Conservation (phyloP, 2,329 filamentous ascomycete genomes). For the Parasarocladium wereldwijsianum region DNA sequence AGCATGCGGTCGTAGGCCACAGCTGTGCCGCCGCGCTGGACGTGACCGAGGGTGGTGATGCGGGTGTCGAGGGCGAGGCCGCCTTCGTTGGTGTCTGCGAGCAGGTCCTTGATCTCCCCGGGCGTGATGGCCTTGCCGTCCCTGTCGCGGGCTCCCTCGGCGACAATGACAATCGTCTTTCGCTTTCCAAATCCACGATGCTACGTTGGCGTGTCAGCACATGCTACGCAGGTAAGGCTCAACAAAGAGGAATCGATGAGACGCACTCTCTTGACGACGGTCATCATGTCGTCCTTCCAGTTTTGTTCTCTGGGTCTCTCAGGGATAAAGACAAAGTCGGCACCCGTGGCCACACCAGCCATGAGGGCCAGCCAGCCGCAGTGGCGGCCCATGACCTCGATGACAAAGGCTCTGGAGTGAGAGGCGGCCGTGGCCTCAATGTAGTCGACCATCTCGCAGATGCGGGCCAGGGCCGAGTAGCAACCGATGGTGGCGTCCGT, state of each 20-base stretch:
- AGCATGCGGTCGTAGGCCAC: constrained; percentile 93
- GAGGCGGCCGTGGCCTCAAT: constrained; percentile 92
- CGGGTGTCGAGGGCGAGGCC: constrained; percentile 77
- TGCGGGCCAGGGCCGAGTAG: constrained; percentile 83
- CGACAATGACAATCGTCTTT: constrained; percentile 95
- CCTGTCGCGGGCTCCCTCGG: constrained; percentile 81
- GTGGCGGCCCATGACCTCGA: constrained; percentile 97
- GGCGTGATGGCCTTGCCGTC: constrained; percentile 74
- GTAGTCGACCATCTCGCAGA: constrained; percentile 92
- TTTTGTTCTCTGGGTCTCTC: constrained; percentile 79
- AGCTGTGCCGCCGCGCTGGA: constrained; percentile 87
- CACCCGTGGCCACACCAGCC: constrained; percentile 86
- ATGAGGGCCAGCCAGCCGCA: constrained; percentile 97
- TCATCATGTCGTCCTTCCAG: constrained; percentile 82
- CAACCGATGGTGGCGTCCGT: constrained; percentile 96
- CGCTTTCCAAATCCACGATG: constrained; percentile 83
- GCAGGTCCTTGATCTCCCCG: constrained; percentile 68
- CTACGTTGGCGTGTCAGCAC: constrained; percentile 24
- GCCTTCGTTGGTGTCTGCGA: constrained; percentile 51
- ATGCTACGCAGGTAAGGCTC: too few relatives aligned
- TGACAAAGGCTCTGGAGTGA: constrained; percentile 90
- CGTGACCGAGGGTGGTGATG: constrained; percentile 89
- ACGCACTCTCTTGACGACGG: constrained; percentile 55
- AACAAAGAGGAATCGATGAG: too few relatives aligned
- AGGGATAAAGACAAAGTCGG: constrained; percentile 93